Base-by-base conservation (phyloP, 805 yeast genomes). In the Wickerhamomyces bisporus region DNA sequence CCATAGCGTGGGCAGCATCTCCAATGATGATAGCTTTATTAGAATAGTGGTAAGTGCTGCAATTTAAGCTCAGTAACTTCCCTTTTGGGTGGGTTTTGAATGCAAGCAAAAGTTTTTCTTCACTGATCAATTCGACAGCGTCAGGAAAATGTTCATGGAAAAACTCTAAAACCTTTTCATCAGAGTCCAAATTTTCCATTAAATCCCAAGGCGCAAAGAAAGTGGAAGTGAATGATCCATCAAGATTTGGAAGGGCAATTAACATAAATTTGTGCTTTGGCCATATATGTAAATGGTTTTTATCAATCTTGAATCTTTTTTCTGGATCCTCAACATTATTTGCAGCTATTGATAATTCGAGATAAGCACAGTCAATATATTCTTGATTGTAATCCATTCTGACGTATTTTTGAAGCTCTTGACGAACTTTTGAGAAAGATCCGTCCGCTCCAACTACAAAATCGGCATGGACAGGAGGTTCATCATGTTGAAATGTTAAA, bases 1-100 rank as follows among this genome's bases (percentile, higher is more conserved):
- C 97, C 96, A 88, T 89, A 21, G 93, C 78, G 62, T 89, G 97
- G 0, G 97, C 95, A 1, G 97, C 95, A 58, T 89, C 97, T 6
- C 97, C 97, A 21, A 89, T 62, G 11, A 89, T 62, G 9, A 89
- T 64, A 13, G 79, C 79, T 40, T 74, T 73, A 33, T 79, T 84
- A 30, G 68, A 58, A 32, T 67, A 71, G 53, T 86, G 76, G 61
- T 86, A 89, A 2, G 91, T 87, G 35, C 64, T 63, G 48, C 86
- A 81, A 33, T 71, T 72, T 7, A 85, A 72, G 43, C 85, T 86
- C 64, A 88, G 70, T 32, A 89, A 67, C n/a, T 88, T 68, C 4
- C 95, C 93, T 36, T 80, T 69, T 4, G 95, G 95, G 49, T 83
- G 73, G 31, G 64, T 58, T 18, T 69, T 56, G 54, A 72, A 81